Evolutionary conservation across 371 early-diverging fungal species (phyloP), one percentile per base, ranked within the genome.

Genomic region (Mucor plumbeus): DNA sequence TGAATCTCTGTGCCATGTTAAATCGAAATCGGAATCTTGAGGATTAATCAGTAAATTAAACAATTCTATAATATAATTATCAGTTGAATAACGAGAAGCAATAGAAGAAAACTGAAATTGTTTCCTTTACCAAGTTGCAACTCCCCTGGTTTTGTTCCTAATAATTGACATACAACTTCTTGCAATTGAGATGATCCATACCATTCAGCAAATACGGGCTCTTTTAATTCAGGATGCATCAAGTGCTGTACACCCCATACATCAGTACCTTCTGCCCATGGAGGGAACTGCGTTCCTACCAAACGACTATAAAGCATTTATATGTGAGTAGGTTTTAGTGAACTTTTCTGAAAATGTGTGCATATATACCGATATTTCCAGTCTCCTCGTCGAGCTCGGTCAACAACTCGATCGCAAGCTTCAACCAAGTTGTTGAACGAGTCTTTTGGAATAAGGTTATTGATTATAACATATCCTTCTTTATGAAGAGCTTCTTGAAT

Each of bases 171-270:
- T 4, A 83, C 82, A 26, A 81, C 77, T 38, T 77, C 65, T 26
- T 81, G 33, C 21, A 85, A 50, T 44, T 69, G 62, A 33, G 68
- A 41, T n/a, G 79, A 83, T 5, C 83, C 86, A 55, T 83, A 84
- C 82, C 83, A 86, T 64, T 83, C 70, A 17, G 79, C 73, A 70
- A 86, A 86, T 35, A 76, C 69, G n/a, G 79, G 69, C 63, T 86
- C 86, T 13, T 72, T 41, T 21, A 86, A 65, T 3, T 83, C 82
- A 48, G 86, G 85, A 61, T 86, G 83, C 63, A 78, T 70, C 48
- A 84, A 44, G 55, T 82, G 82, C 40, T 86, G 86, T n/a, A 86
- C 82, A 59, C 86, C 86, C 86, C 86, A 86, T 2, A 80, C 81
- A 59, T 83, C 83, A 26, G 79, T 79, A 6, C 79, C 85, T 63